phyloP scores from a whole-genome alignment of 78 protist genomes.

The Dictyostelium citrinum region DNA sequence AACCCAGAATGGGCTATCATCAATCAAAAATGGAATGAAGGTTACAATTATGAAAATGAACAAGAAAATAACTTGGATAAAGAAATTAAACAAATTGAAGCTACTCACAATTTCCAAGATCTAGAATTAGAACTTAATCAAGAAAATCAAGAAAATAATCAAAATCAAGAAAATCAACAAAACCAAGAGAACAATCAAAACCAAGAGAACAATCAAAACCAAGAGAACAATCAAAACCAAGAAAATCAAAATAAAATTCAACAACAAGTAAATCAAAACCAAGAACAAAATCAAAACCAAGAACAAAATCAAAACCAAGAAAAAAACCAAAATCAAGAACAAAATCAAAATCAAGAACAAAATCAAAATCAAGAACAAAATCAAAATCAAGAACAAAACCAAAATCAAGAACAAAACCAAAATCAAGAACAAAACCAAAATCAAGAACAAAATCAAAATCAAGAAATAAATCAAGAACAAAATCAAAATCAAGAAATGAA shows the following conservation, averaged over 20 bases:
- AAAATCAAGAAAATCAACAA: neutral
- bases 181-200: neutral
- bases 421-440: no score
- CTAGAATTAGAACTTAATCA: neutral
- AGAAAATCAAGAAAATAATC: neutral
- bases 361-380: neutral
- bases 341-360: neutral
- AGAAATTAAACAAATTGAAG: neutral
- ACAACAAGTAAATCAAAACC: neutral
- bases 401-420: neutral
- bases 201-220: neutral
- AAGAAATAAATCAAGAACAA: neutral
- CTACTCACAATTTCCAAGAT: neutral
- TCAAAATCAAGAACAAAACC: neutral
- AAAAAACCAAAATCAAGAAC: no score
- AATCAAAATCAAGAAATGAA: neutral
- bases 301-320: neutral
- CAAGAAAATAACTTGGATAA: neutral
- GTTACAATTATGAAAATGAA: constrained; percentile 1
- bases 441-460: no score
- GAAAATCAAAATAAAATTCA: neutral
- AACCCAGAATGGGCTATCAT: neutral
- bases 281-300: no score
- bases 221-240: neutral
- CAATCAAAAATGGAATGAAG: neutral